These are phyloP conservation scores for Botrytis elliptica DNA, from an alignment of 2,329 filamentous ascomycete genomes.

Conservation along the genomic window DNA sequence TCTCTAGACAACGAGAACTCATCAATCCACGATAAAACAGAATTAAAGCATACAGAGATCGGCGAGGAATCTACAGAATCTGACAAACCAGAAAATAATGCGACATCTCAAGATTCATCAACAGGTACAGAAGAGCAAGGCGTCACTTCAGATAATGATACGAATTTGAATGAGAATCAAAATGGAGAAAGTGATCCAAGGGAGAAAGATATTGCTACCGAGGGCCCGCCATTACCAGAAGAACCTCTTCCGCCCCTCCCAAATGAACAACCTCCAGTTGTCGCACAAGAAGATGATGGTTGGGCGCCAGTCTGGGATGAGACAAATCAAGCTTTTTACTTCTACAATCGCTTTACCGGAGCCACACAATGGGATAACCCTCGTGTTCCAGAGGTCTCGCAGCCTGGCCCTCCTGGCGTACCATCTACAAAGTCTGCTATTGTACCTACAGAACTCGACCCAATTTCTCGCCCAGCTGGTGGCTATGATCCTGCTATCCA, in stretches of 20 bases:
- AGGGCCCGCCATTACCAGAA: constrained; percentile 38
- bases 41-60: neutral
- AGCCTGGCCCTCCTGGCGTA: constrained; percentile 33
- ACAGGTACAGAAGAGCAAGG: constrained; percentile 19
- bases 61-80: neutral
- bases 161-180: constrained; percentile 25
- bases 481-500: constrained; percentile 97
- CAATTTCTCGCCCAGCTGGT: constrained; percentile 50
- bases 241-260: constrained; percentile 32
- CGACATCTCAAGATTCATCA: neutral
- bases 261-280: constrained; percentile 47
- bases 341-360: constrained; percentile 77
- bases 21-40: constrained; percentile 11
- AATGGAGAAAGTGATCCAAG: constrained; percentile 22
- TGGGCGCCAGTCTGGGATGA: constrained; percentile 82
- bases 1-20: neutral
- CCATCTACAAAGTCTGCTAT: constrained; percentile 35
- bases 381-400: constrained; percentile 55
- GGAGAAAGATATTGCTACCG: constrained; percentile 15
- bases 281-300: constrained; percentile 63
- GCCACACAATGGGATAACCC: constrained; percentile 85
- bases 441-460: constrained; percentile 29
- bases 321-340: constrained; percentile 69
- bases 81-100: neutral
- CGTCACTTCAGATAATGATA: constrained; percentile 20